Conservation (phyloP, 208 protist species). For the Paratrypanosoma confusum region DNA sequence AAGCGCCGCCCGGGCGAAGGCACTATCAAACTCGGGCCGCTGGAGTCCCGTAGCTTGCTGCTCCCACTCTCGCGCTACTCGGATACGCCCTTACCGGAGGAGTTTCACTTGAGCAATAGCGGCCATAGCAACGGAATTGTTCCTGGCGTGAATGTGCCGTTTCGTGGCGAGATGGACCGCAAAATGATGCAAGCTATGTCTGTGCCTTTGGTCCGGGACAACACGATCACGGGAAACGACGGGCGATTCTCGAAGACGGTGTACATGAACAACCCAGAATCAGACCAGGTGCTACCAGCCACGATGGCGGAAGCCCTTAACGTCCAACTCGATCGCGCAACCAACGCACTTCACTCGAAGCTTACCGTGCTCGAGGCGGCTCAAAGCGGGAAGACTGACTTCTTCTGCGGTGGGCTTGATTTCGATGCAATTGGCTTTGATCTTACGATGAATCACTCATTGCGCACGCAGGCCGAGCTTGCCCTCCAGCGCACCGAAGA, state of each 20-base stretch:
- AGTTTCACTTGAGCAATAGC: constrained; percentile 60
- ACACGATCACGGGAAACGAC: constrained; percentile 70
- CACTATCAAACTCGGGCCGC: constrained; percentile 49
- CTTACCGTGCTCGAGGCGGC: constrained; percentile 77
- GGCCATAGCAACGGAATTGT: constrained; percentile 57
- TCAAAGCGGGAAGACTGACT: constrained; percentile 81
- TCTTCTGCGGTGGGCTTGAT: constrained; percentile 78
- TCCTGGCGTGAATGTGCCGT: constrained; percentile 77
- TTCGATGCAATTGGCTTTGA: constrained; percentile 57
- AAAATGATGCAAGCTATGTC: constrained; percentile 89
- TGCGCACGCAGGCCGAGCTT: constrained; percentile 22
- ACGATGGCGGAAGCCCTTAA: constrained; percentile 54
- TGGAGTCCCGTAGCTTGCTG: constrained; percentile 62
- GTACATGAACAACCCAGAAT: constrained; percentile 75
- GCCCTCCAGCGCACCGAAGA: constrained; percentile 6
- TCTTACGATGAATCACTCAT: constrained; percentile 38
- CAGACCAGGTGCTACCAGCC: constrained; percentile 61
- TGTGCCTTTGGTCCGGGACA: constrained; percentile 52
- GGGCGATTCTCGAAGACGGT: constrained; percentile 82
- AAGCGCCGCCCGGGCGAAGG: constrained; percentile 78
- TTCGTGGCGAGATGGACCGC: constrained; percentile 73
- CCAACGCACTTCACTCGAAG: constrained; percentile 80
- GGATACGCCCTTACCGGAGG: constrained; percentile 41
- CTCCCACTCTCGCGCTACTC: constrained; percentile 64
- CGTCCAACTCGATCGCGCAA: constrained; percentile 56